A percentile compares a stretch with the other conserved stretches of the same genome.
phyloP scores from a whole-genome alignment of 2,329 filamentous ascomycete species.

The Basipetospora chlamydospora region DNA sequence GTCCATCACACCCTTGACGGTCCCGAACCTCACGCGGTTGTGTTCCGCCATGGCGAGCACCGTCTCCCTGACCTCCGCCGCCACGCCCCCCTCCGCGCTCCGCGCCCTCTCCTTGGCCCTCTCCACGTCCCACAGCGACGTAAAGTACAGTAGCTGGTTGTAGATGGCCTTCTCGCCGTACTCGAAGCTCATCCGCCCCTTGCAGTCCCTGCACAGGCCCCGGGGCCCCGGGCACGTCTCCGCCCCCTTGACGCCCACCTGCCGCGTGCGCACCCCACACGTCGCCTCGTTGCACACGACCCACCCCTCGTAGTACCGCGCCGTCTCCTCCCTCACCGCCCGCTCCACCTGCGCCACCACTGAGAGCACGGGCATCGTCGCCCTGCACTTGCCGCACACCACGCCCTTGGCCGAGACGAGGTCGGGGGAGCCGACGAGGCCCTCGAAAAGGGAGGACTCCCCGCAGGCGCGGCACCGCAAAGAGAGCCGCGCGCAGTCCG shows the following conservation, averaged over 20 bases:
- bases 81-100: conserved; percentile 31
- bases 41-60: conserved; percentile 61
- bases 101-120: conserved; percentile 46
- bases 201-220: conserved; percentile 70
- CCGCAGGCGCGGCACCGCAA: conserved; percentile 77
- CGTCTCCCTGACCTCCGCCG: conserved; percentile 45
- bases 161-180: conserved; percentile 81
- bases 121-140: conserved; percentile 77
- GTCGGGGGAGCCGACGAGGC: conserved; percentile 44
- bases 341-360: conserved; percentile 78
- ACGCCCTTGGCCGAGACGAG: conserved; percentile 62
- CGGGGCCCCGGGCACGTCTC: conserved; percentile 80
- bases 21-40: conserved; percentile 67
- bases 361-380: conserved; percentile 52
- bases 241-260: conserved; percentile 85
- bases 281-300: conserved; percentile 79
- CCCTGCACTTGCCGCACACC: conserved; percentile 54
- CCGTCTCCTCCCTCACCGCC: conserved; percentile 63
- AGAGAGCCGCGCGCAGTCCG: conserved; percentile 59
- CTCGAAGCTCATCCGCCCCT: conserved; percentile 79
- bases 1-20: conserved; percentile 63
- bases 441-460: conserved; percentile 57
- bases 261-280: conserved; percentile 74
- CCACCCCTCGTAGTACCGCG: conserved; percentile 85
- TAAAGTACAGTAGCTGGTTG: conserved; percentile 85